These are phyloP conservation scores for Allium fistulosum DNA, from an alignment of 106 monocot genomes.

Conservation along the genomic window DNA sequence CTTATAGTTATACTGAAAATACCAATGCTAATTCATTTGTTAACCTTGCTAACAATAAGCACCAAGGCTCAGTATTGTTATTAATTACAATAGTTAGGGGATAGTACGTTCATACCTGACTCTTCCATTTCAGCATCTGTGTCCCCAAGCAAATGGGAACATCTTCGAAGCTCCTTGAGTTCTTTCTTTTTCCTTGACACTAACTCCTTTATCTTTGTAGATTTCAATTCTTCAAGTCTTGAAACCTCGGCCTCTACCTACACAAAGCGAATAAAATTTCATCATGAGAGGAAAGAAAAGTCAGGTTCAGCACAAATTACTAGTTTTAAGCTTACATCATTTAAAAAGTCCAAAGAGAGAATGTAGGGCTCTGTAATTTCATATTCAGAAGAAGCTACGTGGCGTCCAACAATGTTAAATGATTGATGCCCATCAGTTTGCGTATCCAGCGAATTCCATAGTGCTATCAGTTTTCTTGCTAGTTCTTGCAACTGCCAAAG, in stretches of 20 bases:
- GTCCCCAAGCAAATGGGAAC: conserved; percentile 35
- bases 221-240: conserved; percentile 54
- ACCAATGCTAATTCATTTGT: no score
- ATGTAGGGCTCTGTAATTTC: conserved; percentile 53
- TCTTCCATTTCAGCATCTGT: conserved; percentile 10
- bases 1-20: no score
- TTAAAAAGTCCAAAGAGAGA: conserved; percentile 49
- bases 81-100: no score
- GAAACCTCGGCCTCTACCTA: conserved; percentile 50
- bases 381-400: conserved; percentile 70
- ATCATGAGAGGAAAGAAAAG: no score
- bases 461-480: conserved; percentile 42
- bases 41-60: no score
- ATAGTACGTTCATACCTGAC: no score
- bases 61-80: no score
- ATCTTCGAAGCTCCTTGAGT: conserved; percentile 35
- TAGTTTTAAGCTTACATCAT: conserved; percentile 25
- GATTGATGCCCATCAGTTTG: conserved; percentile 61
- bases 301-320: no score
- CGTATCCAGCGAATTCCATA: conserved; percentile 81
- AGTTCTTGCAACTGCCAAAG: conserved; percentile 72
- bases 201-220: conserved; percentile 61
- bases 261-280: neutral
- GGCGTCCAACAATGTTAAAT: conserved; percentile 51
- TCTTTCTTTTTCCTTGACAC: conserved; percentile 55